These are phyloP conservation scores for Eimeria tenella DNA, from an alignment of 169 alveolate species.

Conservation along the genomic window DNA sequence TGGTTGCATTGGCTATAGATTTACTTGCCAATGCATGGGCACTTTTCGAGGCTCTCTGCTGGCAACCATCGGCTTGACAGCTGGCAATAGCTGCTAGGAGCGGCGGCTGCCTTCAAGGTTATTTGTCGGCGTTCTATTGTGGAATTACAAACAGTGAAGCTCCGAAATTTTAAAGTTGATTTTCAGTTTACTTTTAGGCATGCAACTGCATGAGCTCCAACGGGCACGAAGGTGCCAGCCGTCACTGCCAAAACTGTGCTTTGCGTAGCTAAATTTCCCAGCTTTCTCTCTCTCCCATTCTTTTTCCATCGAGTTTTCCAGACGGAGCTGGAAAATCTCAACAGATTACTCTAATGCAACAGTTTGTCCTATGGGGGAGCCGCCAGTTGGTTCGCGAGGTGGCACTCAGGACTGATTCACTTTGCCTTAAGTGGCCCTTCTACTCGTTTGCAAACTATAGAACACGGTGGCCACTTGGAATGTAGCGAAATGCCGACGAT, in stretches of 20 bases:
- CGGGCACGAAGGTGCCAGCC: conserved; percentile 1
- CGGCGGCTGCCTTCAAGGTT: not conserved
- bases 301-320: not conserved
- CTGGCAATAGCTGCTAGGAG: not conserved
- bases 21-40: too few species aligned
- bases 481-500: conserved; percentile 31
- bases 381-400: not conserved
- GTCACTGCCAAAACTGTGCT: conserved; percentile 10
- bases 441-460: not conserved
- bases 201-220: not conserved
- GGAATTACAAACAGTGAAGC: too few species aligned
- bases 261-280: not conserved
- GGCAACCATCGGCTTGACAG: not conserved
- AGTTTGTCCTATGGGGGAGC: not conserved
- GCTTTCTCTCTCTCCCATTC: not conserved
- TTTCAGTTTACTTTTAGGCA: too few species aligned
- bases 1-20: too few species aligned
- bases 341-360: not conserved
- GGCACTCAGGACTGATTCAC: not conserved
- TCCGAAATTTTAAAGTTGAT: too few species aligned
- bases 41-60: not conserved
- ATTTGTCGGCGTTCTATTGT: too few species aligned
- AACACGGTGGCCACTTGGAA: not conserved
- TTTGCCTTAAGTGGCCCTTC: not conserved
- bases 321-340: not conserved